Base-by-base conservation (phyloP, 23 red algal genomes). In the Gracilaria domingensis region DNA sequence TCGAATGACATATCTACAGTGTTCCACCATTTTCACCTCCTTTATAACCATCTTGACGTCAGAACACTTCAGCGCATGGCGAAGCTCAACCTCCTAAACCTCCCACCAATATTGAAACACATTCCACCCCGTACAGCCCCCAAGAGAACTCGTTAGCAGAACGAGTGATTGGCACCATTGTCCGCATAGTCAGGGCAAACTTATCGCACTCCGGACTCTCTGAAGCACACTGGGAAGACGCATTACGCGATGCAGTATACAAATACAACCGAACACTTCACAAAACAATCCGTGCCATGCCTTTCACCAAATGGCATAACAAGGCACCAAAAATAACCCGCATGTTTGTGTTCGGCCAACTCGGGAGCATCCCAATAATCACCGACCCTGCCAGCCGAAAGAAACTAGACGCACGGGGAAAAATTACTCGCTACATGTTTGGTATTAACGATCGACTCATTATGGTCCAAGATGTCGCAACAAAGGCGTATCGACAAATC, bases 91-190 rank as follows among this genome's bases (percentile, higher is more conserved):
- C 62, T 30, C 2, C 62, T 67, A 11, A 17, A 32, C 62, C 62
- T 67, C 0, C 62, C 62, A 2, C 2, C 24, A 5, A 67, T 67
- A 7, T 25, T 30, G 1, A 29, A 36, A 12, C 62, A 25, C 33
- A 67, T 6, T 56, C 61, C 32, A 37, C 56, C 11, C 16, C 50
- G 12, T 79, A 89, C 85, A 77, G 12, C 53, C 85, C 85, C 28
- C 85, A 77, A 54, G 37, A 89, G 34, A 89, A 78, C 60, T 66
- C 32, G 25, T 13, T 80, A 36, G 42, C 16, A 11, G 71, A 78
- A 89, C 50, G 85, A 4, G 56, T 89, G 8, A 80, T 74, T 49
- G 20, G 29, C 9, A 26, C 53, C 9, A 28, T 70, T 14, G 34
- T 47, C 4, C 21, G 71, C 30, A n/a, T n/a, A n/a, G n/a, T n/a